Evolutionary conservation across 805 yeast genomes (phyloP).

Genomic region (Candida coquimbonensis): DNA sequence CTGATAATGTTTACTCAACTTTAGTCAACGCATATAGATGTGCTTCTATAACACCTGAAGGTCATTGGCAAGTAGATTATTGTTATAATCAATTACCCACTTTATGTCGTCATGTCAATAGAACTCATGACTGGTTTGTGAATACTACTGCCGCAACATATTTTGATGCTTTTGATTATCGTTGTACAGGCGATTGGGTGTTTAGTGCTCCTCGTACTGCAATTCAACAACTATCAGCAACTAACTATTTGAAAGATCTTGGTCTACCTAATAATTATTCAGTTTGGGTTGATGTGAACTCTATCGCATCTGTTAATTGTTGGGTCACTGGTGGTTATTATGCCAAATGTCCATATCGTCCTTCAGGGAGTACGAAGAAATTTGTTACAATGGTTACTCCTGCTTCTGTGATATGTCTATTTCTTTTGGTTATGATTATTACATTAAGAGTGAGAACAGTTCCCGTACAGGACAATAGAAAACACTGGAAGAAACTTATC

Average conservation of each 20-base stretch:
- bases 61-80: conserved; percentile 55
- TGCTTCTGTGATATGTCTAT: conserved; percentile 49
- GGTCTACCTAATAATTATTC: conserved; percentile 25
- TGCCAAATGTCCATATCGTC: conserved; percentile 72
- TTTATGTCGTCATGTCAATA: conserved; percentile 44
- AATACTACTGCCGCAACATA: conserved; percentile 31
- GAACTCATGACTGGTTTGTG: conserved; percentile 39
- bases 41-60: conserved; percentile 33
- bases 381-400: conserved; percentile 64
- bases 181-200: conserved; percentile 24
- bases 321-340: conserved; percentile 83
- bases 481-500: conserved; percentile 52
- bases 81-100: conserved; percentile 49
- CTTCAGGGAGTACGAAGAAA: conserved; percentile 43
- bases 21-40: conserved; percentile 34
- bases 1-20: background rate
- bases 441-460: conserved; percentile 49
- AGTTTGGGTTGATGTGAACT: conserved; percentile 79
- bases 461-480: conserved; percentile 68
- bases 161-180: conserved; percentile 29
- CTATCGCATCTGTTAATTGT: conserved; percentile 64
- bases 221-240: conserved; percentile 32
- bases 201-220: conserved; percentile 48
- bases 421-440: conserved; percentile 44
- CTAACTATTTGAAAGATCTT: conserved; percentile 11